Evolutionary conservation across 2,329 filamentous ascomycete species (phyloP), one percentile per base, ranked within the genome.

Genomic region (Beauveria medogensis): DNA sequence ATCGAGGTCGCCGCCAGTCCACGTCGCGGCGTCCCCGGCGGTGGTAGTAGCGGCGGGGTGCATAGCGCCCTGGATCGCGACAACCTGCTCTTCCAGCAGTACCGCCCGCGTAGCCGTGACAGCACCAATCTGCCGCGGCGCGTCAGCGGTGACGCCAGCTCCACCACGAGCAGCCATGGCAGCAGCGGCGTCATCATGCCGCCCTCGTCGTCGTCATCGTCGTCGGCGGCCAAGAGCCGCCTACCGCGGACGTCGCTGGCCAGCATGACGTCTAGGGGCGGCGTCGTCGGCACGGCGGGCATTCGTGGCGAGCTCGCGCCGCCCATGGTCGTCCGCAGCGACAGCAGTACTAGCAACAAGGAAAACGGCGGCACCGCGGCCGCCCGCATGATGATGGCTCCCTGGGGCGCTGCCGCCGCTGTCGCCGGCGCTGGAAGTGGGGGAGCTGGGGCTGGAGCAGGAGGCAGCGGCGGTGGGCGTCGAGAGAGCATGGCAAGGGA

Each of bases 1-100:
- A 79, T 84, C 60, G 82, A 84, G 64, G 77, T 84, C 8, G 80
- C 81, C 2, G 75, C 80, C 44, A 80, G 75, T 55, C 78, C 79
- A 7, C 70, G 76, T 7, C 72, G 76, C 52, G 69, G 73, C 4
- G 68, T 75, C 3, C 68, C 73, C 12, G 69, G 77, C 46, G 77
- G 79, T 55, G 76, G 77, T 46, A 77, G 79, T 55, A 76, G 77
- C 12, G 51, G 64, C 28, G 77, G 20, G 10, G 7, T 30, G 5
- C 46, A 34, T 3, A 59, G 48, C 48, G 50, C 16, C 9, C 20
- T 55, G 5, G 53, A 61, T 28, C 59, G 59, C 37, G 59, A 61
- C 28, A 52, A 51, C 40, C 24, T 52, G n/a, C 53, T 52, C 20
- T 61, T 80, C 16, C 56, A 63, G 51, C 55, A 77, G 3, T 78